Evolutionary conservation across 2,329 filamentous ascomycete species (phyloP), one percentile per base, ranked within the genome.

Genomic region (Ascochyta rabiei): DNA sequence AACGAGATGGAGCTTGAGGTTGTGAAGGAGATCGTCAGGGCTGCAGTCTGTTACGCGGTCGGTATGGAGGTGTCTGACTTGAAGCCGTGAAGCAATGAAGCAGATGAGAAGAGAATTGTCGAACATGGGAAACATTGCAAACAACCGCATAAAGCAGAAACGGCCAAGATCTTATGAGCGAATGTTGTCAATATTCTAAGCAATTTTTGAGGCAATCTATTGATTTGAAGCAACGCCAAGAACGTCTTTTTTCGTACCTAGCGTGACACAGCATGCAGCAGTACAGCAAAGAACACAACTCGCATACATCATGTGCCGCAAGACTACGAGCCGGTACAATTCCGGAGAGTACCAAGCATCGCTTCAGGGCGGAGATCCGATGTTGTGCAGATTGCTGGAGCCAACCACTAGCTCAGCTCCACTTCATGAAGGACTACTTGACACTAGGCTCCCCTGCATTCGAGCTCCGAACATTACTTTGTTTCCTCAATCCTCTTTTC

Each of bases 1-100:
- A 81, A 87, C 60, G 82, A 86, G 53, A 81, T 82, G 28, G 90
- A 96, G 70, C 75, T 95, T 24, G 81, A 84, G 52, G 81, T 86
- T 39, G 82, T 92, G 6, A 82, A 84, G 70, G 80, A 81, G 61
- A 90, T 96, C 62, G 85, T 95, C 43, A 84, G 87, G 64, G 89
- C 90, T 2, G 89, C 87, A 2, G 84, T 87, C 6, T 92, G 87
- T 83, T 90, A 82, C 77, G 81, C 82, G 15, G 69, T 71, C 19
- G 74, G 72, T 21, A 60, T 48, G 60, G 57, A 64, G 13, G 33
- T 67, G 8, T 42, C 62, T 9, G 53, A 35, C 19, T 35, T 23
- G 10, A 46, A 50, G 39, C 30, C 45, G 30, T 23, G 7, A 46
- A 50, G 42, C 30, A 37, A 5, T 47, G 38, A 30, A 30, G n/a